phyloP scores from a whole-genome alignment of 2,329 filamentous ascomycete species.

The Aspergillus udagawae region DNA sequence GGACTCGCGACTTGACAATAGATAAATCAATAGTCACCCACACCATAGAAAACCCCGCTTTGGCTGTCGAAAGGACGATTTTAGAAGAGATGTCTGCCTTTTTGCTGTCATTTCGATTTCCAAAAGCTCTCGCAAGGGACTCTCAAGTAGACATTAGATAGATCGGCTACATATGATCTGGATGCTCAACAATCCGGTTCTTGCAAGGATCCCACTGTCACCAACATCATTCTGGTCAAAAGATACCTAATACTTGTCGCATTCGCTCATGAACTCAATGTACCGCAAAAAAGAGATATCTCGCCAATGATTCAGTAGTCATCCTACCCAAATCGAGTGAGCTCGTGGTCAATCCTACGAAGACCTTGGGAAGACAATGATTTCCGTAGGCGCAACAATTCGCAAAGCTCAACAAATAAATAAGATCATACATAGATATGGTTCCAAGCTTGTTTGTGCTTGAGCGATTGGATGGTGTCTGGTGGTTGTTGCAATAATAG shows the following conservation, averaged over 20 bases:
- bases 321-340: background rate
- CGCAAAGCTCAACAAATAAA: background rate
- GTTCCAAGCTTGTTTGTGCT: slow-evolving; percentile 5
- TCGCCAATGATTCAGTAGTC: background rate
- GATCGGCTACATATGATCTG: background rate
- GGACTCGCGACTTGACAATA: slow-evolving; percentile 1
- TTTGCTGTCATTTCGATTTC: background rate
- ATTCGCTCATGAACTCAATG: background rate
- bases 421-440: background rate
- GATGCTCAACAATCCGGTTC: background rate
- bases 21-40: slow-evolving; percentile 4
- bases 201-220: background rate
- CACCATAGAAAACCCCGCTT: background rate
- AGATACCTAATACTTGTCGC: background rate
- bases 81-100: background rate
- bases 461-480: background rate
- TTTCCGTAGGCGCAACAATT: background rate
- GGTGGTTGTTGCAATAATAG: slow-evolving; percentile 1
- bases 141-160: background rate
- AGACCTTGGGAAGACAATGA: background rate
- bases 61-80: background rate
- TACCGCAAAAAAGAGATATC: background rate
- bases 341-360: background rate
- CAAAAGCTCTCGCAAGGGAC: background rate
- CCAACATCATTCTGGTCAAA: background rate